Conservation (phyloP, 352 stramenopile species). For the Ophiocytium majus region DNA sequence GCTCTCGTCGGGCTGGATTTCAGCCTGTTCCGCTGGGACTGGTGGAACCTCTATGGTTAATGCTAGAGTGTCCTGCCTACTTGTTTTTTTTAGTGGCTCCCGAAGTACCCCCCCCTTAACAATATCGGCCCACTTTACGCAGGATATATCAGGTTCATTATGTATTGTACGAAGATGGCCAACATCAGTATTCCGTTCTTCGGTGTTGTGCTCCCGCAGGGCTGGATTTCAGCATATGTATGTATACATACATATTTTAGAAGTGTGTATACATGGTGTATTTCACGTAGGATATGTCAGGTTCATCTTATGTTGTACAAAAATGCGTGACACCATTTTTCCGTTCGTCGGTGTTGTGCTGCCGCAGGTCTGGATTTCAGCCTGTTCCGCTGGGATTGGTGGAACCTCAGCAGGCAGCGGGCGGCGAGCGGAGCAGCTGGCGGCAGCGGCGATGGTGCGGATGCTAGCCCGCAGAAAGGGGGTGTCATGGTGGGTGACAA, state of each 20-base stretch:
- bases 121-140: too few relatives aligned
- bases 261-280: too few relatives aligned
- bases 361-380: constrained; percentile 5
- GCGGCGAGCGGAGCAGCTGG: not conserved
- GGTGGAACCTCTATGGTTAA: constrained; percentile 4
- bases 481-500: not conserved
- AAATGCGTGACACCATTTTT: not conserved
- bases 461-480: not conserved
- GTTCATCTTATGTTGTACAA: not conserved
- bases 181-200: too few relatives aligned
- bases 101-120: too few relatives aligned
- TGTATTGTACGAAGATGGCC: constrained; percentile 11
- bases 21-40: constrained; percentile 23
- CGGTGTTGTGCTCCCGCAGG: too few relatives aligned
- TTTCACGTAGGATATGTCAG: too few relatives aligned
- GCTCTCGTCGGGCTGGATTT: not conserved
- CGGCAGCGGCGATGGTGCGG: not conserved
- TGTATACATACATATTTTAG: too few relatives aligned
- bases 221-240: too few relatives aligned
- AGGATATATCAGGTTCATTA: too few relatives aligned
- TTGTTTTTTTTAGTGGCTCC: too few relatives aligned
- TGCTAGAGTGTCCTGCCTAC: too few relatives aligned
- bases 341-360: not conserved
- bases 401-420: not conserved
- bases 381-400: constrained; percentile 22